Percentiles rank a stretch among this genome's conserved stretches.
phyloP scores from a whole-genome alignment of 1,284 basidiomycete genomes.

The Leccinum olivaceoglutinosum region DNA sequence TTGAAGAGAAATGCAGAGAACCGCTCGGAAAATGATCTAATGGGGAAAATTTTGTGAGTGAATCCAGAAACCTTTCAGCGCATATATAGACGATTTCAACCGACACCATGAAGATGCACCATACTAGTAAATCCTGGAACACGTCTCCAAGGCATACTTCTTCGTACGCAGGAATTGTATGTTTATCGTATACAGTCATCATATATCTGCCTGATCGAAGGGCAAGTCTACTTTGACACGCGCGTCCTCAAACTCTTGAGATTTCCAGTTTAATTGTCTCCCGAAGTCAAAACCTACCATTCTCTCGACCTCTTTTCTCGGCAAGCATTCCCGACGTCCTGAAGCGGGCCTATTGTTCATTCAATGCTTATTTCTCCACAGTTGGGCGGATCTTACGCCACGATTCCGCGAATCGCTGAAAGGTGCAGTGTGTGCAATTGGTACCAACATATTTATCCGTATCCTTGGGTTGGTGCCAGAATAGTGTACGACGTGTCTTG shows the following conservation, averaged over 20 bases:
- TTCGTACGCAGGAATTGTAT: slow-evolving; percentile 75
- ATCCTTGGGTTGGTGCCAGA: slow-evolving; percentile 66
- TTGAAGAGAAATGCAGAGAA: background rate
- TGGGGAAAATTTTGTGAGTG: background rate
- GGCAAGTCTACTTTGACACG: slow-evolving; percentile 81
- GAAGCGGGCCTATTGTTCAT: background rate
- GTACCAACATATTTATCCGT: slow-evolving; percentile 77
- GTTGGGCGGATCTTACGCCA: slow-evolving; percentile 78
- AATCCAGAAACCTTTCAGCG: background rate
- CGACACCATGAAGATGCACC: slow-evolving; percentile 72
- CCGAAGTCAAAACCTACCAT: slow-evolving; percentile 69
- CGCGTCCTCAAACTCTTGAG: slow-evolving; percentile 69
- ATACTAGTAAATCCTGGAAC: slow-evolving; percentile 82
- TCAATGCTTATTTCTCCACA: slow-evolving; percentile 30
- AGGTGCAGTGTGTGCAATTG: slow-evolving; percentile 78
- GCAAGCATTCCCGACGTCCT: slow-evolving; percentile 39
- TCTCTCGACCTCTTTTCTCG: slow-evolving; percentile 74
- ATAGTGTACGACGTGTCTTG: slow-evolving; percentile 40
- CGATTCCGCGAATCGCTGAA: slow-evolving; percentile 71
- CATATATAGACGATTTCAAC: slow-evolving; percentile 34
- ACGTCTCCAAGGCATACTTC: slow-evolving; percentile 73
- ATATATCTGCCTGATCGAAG: slow-evolving; percentile 77
- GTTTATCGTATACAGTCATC: slow-evolving; percentile 69
- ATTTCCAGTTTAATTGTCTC: slow-evolving; percentile 88
- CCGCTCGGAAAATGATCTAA: background rate